Base-by-base conservation (phyloP, 2,329 filamentous ascomycete species). In the Colletotrichum eremochloae region DNA sequence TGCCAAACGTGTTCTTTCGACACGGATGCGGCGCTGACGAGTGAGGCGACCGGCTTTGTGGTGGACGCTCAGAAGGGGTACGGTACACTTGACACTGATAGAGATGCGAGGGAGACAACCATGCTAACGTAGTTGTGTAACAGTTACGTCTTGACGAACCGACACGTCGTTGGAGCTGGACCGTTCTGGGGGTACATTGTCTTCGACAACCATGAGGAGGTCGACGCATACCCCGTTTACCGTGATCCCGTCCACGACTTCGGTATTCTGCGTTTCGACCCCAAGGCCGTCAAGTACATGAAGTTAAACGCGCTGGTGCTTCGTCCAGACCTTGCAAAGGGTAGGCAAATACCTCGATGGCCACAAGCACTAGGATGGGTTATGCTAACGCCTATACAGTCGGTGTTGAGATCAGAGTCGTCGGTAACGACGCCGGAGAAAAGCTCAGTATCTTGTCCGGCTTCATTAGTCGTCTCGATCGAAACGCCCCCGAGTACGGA, bases 201-300 rank as follows among this genome's bases (percentile, higher is more conserved):
- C 76, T 99, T 99, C 81, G 97, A 99, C 82, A 99, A 99, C 80
- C 96, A 99, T 82, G 96, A 99, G 76, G 89, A 97, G 86, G 96
- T 96, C 77, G 96, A 99, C 81, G 96, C 97, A 60, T 94, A 95
- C 79, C 96, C 96, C 11, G 95, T 99, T 62, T 99, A 99, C 84
- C 94, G 96, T 78, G 96, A 99, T 79, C 97, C 96, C 20, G 96
- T 99, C 38, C 96, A 99, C 86, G 96, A 99, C 82, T 99, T 99
- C 78, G 96, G 96, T 74, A 97, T 99, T 77, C 89, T 99, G 63
- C 92, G 96, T 79, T 99, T 99, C 84, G 94, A 99, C 77, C 96
- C 96, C 50, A 94, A 94, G 79, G 93, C 93, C 11, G 97, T 99
- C 85, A 97, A 97, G 81, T 98, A 99, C 83, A 97, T 99, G 95